Evolutionary conservation across 225 moss, liverwort and hornwort genomes (phyloP).

Genomic region (Physcomitrium patens): DNA sequence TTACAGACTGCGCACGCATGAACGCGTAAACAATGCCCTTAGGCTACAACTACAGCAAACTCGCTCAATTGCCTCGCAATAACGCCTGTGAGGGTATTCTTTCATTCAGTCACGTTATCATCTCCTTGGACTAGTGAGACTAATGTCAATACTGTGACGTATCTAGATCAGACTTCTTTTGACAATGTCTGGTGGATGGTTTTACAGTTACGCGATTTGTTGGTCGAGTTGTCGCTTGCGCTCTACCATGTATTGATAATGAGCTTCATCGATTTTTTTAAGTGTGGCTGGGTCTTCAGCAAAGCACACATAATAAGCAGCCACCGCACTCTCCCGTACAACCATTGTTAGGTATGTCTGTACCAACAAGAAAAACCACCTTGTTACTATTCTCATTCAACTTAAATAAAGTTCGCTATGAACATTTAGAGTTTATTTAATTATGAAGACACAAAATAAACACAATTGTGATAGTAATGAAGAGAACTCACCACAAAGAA

Average conservation of each 20-base stretch:
- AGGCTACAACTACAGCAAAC: neutral
- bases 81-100: too few relatives aligned
- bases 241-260: conserved; percentile 46
- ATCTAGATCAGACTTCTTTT: too few relatives aligned
- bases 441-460: too few relatives aligned
- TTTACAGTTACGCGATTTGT: conserved; percentile 28
- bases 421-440: too few relatives aligned
- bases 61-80: too few relatives aligned
- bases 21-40: neutral
- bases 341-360: conserved; percentile 78
- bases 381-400: neutral
- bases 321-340: conserved; percentile 72
- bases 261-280: conserved; percentile 36
- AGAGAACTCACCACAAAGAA: conserved; percentile 68
- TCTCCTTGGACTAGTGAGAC: too few relatives aligned
- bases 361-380: neutral
- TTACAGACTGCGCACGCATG: conserved; percentile 26
- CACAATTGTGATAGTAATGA: neutral
- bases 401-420: too few relatives aligned
- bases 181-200: too few relatives aligned
- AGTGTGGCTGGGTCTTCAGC: conserved; percentile 59
- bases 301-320: conserved; percentile 72
- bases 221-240: conserved; percentile 37
- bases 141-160: too few relatives aligned
- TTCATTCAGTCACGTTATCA: too few relatives aligned